phyloP scores from a whole-genome alignment of 805 yeast genomes.

The Wickerhamomyces queroliae region DNA sequence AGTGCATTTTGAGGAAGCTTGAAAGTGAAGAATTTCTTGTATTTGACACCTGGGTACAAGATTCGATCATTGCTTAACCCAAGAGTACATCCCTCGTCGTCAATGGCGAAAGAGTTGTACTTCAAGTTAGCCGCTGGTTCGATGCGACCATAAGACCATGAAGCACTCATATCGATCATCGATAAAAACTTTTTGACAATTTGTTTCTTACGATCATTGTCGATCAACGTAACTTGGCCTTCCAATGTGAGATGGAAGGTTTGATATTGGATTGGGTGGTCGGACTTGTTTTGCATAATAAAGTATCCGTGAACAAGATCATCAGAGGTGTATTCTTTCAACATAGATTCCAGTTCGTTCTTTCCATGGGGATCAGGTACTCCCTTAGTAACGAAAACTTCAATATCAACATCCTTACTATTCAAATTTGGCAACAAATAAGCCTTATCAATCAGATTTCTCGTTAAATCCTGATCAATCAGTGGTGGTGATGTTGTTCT shows the following conservation, averaged over 20 bases:
- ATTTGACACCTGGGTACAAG: slow-evolving; percentile 41
- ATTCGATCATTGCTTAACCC: slow-evolving; percentile 47
- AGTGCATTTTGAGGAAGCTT: slow-evolving; percentile 48
- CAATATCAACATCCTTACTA: slow-evolving; percentile 37
- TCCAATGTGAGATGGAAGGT: slow-evolving; percentile 51
- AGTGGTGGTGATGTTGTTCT: too few relatives aligned
- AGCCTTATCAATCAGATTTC: slow-evolving; percentile 44
- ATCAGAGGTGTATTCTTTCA: slow-evolving; percentile 61
- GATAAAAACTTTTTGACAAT: slow-evolving; percentile 44
- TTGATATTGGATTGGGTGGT: slow-evolving; percentile 47
- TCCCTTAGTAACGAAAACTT: slow-evolving; percentile 45
- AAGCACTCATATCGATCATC: slow-evolving; percentile 56
- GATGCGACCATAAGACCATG: slow-evolving; percentile 44
- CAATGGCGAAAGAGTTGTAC: slow-evolving; percentile 37
- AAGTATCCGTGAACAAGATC: slow-evolving; percentile 60
- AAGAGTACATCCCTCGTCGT: slow-evolving; percentile 40
- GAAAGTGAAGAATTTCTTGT: slow-evolving; percentile 55
- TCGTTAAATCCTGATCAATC: slow-evolving; percentile 21
- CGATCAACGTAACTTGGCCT: slow-evolving; percentile 31
- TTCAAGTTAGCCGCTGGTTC: slow-evolving; percentile 47
- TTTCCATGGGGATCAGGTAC: slow-evolving; percentile 38
- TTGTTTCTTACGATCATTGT: slow-evolving; percentile 26
- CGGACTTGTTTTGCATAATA: slow-evolving; percentile 40
- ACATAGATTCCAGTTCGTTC: slow-evolving; percentile 24
- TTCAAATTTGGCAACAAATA: slow-evolving; percentile 35